Evolutionary conservation across 129 eudicot genomes (phyloP).

Genomic region (Chrysanthemum seticuspe): DNA sequence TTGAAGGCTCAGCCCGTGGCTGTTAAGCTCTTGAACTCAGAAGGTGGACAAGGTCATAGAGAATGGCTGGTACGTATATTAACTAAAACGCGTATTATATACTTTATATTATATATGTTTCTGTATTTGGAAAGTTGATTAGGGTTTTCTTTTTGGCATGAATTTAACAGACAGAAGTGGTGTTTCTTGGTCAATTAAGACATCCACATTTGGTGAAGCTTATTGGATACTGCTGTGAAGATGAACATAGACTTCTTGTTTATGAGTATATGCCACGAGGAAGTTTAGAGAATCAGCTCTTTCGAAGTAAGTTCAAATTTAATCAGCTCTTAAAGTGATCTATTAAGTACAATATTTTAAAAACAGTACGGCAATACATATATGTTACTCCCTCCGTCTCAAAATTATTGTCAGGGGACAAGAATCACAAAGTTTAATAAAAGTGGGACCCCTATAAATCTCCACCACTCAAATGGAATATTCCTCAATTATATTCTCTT

Average conservation of each 20-base stretch:
- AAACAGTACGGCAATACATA: too few species aligned
- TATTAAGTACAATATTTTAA: too few species aligned
- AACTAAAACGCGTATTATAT: too few species aligned
- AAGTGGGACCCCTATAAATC: too few species aligned
- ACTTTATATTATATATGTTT: too few species aligned
- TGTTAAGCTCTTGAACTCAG: conserved; percentile 71
- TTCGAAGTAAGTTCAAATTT: conserved; percentile 62
- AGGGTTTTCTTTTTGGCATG: background rate
- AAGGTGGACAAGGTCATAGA: conserved; percentile 84
- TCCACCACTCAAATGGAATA: too few species aligned
- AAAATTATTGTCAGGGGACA: too few species aligned
- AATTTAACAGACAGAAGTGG: conserved; percentile 71
- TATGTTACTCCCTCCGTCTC: too few species aligned
- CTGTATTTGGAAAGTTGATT: too few species aligned
- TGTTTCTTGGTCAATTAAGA: conserved; percentile 87
- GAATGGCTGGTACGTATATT: conserved; percentile 80
- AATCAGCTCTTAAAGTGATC: background rate
- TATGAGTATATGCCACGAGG: conserved; percentile 99
- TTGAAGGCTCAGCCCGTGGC: conserved; percentile 93
- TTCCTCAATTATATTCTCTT: too few species aligned
- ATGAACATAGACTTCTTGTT: conserved; percentile 78
- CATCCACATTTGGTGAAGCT: conserved; percentile 89
- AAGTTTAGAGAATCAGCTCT: conserved; percentile 92
- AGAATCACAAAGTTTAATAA: too few species aligned
- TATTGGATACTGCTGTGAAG: conserved; percentile 93